Evolutionary conservation across 2,329 filamentous ascomycete genomes (phyloP).

Genomic region (Diplodia sapinea): DNA sequence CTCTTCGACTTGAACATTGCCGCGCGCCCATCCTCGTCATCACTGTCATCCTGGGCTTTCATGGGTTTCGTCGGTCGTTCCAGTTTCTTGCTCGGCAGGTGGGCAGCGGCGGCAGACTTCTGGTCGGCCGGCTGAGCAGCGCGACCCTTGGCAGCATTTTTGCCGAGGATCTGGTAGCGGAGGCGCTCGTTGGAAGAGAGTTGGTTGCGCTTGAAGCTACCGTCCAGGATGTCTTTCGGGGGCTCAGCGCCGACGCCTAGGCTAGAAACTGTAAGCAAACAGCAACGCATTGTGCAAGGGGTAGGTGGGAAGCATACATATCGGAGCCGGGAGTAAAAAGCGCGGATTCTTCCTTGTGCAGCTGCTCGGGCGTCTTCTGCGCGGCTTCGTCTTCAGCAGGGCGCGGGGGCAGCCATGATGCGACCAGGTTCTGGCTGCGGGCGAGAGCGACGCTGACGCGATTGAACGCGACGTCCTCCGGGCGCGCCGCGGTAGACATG

Average conservation of each 20-base stretch:
- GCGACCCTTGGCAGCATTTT: slow-evolving; percentile 48
- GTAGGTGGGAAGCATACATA: slow-evolving; percentile 49
- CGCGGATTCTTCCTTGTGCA: slow-evolving; percentile 60
- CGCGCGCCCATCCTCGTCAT: slow-evolving; percentile 49
- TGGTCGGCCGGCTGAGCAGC: slow-evolving; percentile 39
- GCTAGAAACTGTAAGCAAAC: slow-evolving; percentile 36
- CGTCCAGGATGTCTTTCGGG: slow-evolving; percentile 47
- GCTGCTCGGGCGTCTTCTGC: slow-evolving; percentile 52
- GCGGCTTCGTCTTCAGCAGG: slow-evolving; percentile 47
- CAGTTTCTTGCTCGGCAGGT: slow-evolving; percentile 24
- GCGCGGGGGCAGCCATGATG: slow-evolving; percentile 62
- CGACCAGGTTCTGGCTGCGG: slow-evolving; percentile 59
- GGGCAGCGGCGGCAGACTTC: slow-evolving; percentile 35
- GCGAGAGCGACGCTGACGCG: slow-evolving; percentile 60
- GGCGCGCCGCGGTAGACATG: slow-evolving; percentile 42
- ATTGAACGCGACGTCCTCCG: slow-evolving; percentile 62
- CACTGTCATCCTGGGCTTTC: slow-evolving; percentile 40
- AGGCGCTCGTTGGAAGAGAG: slow-evolving; percentile 52
- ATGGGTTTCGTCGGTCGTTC: slow-evolving; percentile 32
- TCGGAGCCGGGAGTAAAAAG: slow-evolving; percentile 61
- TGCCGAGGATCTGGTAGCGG: slow-evolving; percentile 51
- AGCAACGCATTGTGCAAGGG: not conserved
- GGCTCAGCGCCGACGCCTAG: slow-evolving; percentile 48
- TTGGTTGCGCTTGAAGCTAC: slow-evolving; percentile 45
- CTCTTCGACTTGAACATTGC: slow-evolving; percentile 44